Base-by-base conservation (phyloP, 2,329 filamentous ascomycete species). In the Colletotrichum trifolii region DNA sequence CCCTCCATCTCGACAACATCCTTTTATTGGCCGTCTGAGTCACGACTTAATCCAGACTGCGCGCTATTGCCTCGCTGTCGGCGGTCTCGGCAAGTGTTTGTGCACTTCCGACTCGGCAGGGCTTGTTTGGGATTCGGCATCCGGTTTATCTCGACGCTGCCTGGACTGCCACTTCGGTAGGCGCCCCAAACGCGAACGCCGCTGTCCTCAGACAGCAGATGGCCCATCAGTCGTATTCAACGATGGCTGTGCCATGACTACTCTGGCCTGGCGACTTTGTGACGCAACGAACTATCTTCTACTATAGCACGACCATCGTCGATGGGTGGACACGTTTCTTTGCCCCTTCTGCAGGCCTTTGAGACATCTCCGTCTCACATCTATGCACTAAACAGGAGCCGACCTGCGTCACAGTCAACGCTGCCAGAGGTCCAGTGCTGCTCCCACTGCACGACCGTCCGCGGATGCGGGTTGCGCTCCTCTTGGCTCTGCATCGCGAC, bases 41-140 rank as follows among this genome's bases (percentile, higher is more conserved):
- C 48, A 54, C 39, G 48, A 54, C 13, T 36, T 25, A 53, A n/a
- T 35, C 47, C 58, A 40, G 46, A 34, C 42, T 52, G 57, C 52
- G 52, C 42, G 43, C 47, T 66, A 40, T 42, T 52, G 53, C 64
- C 59, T 63, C 34, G 64, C 34, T 64, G 54, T 64, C 42, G 34
- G 39, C 40, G 12, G 25, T 39, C 52, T 47, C 35, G 48, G 34
- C 15, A 40, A 17, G 9, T 36, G 42, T 50, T 54, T 43, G 48
- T 66, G 48, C 54, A 46, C 17, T 34, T 58, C 33, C 45, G 54
- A 59, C 54, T 64, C 48, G 64, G 48, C 54, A 58, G 53, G 45
- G 45, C 34, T 10, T 49, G 36, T 39, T 64, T 46, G 59, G 56
- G 53, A 64, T 34, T 34, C 25, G 43, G 48, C 11, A n/a, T 48